Evolutionary conservation across 2,329 filamentous ascomycete species (phyloP), one percentile per base, ranked within the genome.

Genomic region (Fusarium sp.): DNA sequence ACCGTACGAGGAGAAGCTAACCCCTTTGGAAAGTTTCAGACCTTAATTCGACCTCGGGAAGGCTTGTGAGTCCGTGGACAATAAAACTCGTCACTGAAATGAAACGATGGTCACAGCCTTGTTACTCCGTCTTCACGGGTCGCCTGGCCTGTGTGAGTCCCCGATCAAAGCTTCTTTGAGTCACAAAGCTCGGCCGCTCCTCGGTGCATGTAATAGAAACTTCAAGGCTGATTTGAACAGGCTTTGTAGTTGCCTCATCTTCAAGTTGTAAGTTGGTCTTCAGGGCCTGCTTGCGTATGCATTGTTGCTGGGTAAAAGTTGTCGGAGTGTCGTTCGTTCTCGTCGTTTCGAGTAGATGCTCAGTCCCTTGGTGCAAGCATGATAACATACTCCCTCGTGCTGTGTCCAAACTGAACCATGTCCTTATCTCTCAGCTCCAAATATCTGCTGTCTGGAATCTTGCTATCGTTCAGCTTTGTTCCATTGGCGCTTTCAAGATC

Each of bases 401-500:
- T 97, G 63, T 92, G 86, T 12, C 94, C 96, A 81, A 99, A 97
- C 76, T 89, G 89, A 61, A 99, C 79, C 77, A 99, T 89, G 79
- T 99, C 96, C 81, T 94, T 94, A 78, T 96, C 91, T 77, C 90
- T 87, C 58, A 98, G 81, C 80, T 99, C 95, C 54, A 97, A 83
- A 79, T 94, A 99, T 66, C 94, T 86, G 75, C 92, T 92, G 16
- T 88, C 85, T 3, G 93, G 91, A 6, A 97, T 82, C 73, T 83
- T 84, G 65, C 93, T 89, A 34, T 89, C 90, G 76, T 98, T 98
- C 70, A 99, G 83, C 59, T 82, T 85, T 4, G 95, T 98, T 37
- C 96, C 95, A 79, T 98, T 98, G 48, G 93, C 93, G 74, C 93
- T 97, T 74, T 98, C 94, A 50, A 99, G 82, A 80, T 99, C 96